Evolutionary conservation across 2,329 filamentous ascomycete species (phyloP), one percentile per base, ranked within the genome.

Genomic region (Fusarium sp.): DNA sequence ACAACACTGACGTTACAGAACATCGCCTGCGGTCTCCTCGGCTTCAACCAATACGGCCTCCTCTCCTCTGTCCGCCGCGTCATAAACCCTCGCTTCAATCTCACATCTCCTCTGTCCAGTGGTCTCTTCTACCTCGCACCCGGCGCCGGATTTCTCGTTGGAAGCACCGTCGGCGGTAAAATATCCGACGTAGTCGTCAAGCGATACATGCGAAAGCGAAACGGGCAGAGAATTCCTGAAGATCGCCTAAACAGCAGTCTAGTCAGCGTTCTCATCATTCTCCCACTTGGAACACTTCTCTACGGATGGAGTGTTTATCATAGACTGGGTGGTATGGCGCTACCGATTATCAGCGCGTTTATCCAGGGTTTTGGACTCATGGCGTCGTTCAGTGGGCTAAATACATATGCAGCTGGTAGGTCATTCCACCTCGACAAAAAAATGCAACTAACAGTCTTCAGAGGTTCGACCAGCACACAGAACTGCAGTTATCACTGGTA

Each of bases 71-170:
- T 93, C 51, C 88, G 91, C 22, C 91, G 91, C 72, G 87, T 93
- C 5, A 83, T 93, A 24, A 93, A 93, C 73, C 91, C 91, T 3
- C 89, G 91, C n/a, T 93, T 93, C 83, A 79, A 90, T 58, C 85
- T 93, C 17, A 87, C 87, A 0, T 86, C 86, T 0, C 90, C 91
- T 0, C 84, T 93, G 7, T 87, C 91, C 73, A 88, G 88, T 4
- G 90, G 90, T 4, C 84, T 93, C 1, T 92, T 93, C 81, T 93
- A 92, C 80, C 88, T 93, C 31, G 91, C 91, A 0, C 91, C 91
- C 0, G 91, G 91, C 0, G 87, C 86, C 49, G 91, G 91, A 0
- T 93, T 93, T 69, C 80, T 93, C 1, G 63, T 88, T 0, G 91
- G 91, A 0, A 92, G 90, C 4, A 90, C 92, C 58, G 83, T 92